These are phyloP conservation scores for Aspergillus pseudoviridinutans DNA, from an alignment of 2,329 filamentous ascomycete genomes.

Conservation along the genomic window DNA sequence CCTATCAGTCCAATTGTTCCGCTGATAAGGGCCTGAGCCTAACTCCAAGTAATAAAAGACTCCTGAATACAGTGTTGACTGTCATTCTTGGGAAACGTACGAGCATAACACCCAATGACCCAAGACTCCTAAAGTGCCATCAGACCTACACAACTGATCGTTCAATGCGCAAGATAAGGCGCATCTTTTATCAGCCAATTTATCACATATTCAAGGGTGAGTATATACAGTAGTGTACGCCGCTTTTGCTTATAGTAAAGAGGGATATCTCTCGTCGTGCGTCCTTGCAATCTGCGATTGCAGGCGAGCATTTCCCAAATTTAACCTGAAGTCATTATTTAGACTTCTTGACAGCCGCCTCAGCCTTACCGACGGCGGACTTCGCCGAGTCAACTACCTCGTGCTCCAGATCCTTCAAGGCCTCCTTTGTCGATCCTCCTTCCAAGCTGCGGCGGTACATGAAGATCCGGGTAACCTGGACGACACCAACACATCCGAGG, in stretches of 20 bases:
- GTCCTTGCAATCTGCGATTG: neutral
- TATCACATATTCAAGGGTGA: neutral
- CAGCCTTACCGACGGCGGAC: conserved; percentile 25
- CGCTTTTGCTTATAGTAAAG: neutral
- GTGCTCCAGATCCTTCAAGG: conserved; percentile 36
- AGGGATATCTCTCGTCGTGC: neutral
- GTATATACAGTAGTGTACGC: neutral
- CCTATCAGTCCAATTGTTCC: neutral
- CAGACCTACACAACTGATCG: neutral
- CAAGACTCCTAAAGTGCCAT: neutral
- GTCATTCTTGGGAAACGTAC: neutral
- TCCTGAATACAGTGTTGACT: neutral
- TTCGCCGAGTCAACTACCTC: conserved; percentile 36
- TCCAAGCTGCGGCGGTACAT: conserved; percentile 59
- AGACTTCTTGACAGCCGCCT: conserved; percentile 34
- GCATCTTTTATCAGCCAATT: neutral
- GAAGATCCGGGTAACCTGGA: conserved; percentile 76
- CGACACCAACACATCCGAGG: conserved; percentile 79
- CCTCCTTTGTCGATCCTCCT: conserved; percentile 30
- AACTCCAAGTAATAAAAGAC: neutral
- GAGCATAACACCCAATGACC: neutral
- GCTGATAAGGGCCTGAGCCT: neutral
- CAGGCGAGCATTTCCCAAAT: neutral
- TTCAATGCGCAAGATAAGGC: neutral
- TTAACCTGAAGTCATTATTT: conserved; percentile 1